Base-by-base conservation (phyloP, 371 early-diverging fungal genomes). In the Mucor velutinosus region DNA sequence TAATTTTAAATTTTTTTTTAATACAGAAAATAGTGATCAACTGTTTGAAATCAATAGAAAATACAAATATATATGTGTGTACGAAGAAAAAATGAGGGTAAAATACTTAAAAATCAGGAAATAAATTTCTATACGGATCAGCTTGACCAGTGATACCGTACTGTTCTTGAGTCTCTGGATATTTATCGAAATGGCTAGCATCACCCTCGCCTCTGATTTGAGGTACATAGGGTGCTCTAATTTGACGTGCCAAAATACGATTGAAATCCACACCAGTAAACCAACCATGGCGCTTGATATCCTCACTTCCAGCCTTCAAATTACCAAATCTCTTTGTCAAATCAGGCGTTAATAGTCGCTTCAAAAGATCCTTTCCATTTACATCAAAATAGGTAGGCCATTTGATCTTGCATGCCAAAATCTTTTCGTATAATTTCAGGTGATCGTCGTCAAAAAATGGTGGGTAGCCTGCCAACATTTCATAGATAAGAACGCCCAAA, bases 371-470 rank as follows among this genome's bases (percentile, higher is more conserved):
- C 73, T 93, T 94, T 29, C 95, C 93, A 10, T 85, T 76, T 0
- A 92, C 88, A 73, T 96, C 95, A 81, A 97, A 93, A 73, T 90
- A 92, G n/a, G 91, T 69, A 17, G 97, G 97, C 86, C 93, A 98
- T 76, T 86, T 85, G 37, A 94, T 85, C 39, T 88, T 87, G 61
- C 94, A 90, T 2, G 90, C 89, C 69, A 96, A 80, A 67, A 99
- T 97, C 78, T 94, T 94, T 79, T 95, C 97, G 77, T 96, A 97
- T 62, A 97, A 79, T 61, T 92, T 90, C 71, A 94, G 89, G 55
- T 95, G 95, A 74, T 96, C 96, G 67, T 95, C 95, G 78, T 97
- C 96, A 79, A 92, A 95, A 86, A 96, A 97, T 58, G 97, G 97
- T 37, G 97, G 95, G 77, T 79, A 82, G 76, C 97, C 97, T 35